Percentiles rank a stretch among this genome's conserved stretches.
These are phyloP conservation scores for Arthrocladium fulminans DNA, from an alignment of 2,329 filamentous ascomycete species.

Conservation along the genomic window DNA sequence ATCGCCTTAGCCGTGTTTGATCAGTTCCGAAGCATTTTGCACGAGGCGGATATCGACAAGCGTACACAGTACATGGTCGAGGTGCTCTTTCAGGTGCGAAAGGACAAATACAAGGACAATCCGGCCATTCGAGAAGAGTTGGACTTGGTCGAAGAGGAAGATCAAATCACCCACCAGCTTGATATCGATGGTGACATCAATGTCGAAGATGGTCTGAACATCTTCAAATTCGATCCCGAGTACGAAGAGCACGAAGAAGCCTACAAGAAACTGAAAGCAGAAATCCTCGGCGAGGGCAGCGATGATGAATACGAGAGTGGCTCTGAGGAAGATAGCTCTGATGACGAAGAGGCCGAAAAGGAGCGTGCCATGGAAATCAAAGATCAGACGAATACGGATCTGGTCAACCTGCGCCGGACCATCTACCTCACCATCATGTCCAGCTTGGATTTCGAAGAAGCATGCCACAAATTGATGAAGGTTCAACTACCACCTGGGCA, in stretches of 20 bases:
- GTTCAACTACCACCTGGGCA: constrained; percentile 78
- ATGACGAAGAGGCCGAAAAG: constrained; percentile 65
- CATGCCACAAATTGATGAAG: constrained; percentile 93
- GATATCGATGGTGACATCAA: constrained; percentile 74
- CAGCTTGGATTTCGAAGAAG: constrained; percentile 91
- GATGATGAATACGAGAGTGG: constrained; percentile 57
- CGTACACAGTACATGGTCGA: constrained; percentile 99
- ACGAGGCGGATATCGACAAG: constrained; percentile 96
- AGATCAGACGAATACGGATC: constrained; percentile 90
- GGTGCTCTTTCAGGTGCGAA: constrained; percentile 90
- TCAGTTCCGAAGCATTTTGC: constrained; percentile 87
- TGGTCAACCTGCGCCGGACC: constrained; percentile 84
- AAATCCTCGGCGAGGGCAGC: constrained; percentile 89
- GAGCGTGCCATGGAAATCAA: constrained; percentile 88
- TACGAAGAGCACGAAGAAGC: constrained; percentile 87
- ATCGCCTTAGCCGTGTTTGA: constrained; percentile 90
- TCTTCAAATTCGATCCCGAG: constrained; percentile 87
- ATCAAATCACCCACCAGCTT: constrained; percentile 86
- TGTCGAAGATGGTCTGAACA: constrained; percentile 77
- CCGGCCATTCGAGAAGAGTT: constrained; percentile 83
- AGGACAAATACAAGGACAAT: constrained; percentile 95
- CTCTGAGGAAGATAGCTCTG: constrained; percentile 49
- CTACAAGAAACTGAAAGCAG: constrained; percentile 82
- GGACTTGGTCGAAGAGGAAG: constrained; percentile 92
- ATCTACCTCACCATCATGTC: constrained; percentile 99